A percentile compares a stretch with the other conserved stretches of the same genome.
phyloP scores from a whole-genome alignment of 2,329 filamentous ascomycete genomes.

The Botrytis byssoidea region DNA sequence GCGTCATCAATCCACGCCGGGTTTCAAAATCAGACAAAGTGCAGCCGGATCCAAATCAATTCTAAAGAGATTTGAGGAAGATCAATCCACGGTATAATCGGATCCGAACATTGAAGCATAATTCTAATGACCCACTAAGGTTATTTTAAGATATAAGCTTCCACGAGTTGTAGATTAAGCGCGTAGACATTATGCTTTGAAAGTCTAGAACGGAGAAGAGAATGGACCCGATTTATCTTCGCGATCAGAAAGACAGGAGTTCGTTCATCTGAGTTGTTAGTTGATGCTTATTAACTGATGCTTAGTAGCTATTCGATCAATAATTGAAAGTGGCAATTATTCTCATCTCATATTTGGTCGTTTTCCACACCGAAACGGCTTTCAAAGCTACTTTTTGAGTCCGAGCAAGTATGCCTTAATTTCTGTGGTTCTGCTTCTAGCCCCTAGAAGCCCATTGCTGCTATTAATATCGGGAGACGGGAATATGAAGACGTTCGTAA shows the following conservation, averaged over 20 bases:
- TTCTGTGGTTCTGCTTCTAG: background rate
- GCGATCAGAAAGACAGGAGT: background rate
- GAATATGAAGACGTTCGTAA: background rate
- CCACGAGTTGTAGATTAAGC: background rate
- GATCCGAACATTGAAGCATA: background rate
- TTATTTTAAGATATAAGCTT: background rate
- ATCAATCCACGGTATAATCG: background rate
- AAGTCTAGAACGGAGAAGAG: background rate
- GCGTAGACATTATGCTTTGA: background rate
- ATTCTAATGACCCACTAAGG: background rate
- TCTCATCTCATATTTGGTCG: no score
- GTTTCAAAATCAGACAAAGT: background rate
- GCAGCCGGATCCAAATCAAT: background rate
- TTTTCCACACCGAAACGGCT: background rate
- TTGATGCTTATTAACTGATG: background rate
- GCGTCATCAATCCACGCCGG: background rate
- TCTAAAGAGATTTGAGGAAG: background rate
- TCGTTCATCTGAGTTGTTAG: background rate
- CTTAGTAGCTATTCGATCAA: background rate
- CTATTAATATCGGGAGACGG: background rate
- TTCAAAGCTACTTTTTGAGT: background rate
- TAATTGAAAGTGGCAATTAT: background rate
- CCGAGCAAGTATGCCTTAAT: background rate
- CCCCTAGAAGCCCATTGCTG: background rate
- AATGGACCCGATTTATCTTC: background rate